These are phyloP conservation scores for Simplicillium aogashimaense DNA, from an alignment of 2,329 filamentous ascomycete genomes.

Conservation along the genomic window DNA sequence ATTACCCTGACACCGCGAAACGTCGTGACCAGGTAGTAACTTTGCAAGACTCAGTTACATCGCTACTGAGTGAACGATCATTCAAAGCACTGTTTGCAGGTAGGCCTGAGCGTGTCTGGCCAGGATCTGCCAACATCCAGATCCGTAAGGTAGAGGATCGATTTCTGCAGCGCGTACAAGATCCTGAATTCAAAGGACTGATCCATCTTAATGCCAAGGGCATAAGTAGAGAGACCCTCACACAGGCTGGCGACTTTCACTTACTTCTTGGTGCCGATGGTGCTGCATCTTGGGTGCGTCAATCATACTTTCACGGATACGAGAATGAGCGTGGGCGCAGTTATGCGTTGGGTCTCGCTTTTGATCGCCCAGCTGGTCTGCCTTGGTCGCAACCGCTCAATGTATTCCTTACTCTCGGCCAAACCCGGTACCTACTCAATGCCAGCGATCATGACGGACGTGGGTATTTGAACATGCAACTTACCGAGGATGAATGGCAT, in stretches of 20 bases:
- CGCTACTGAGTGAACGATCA: constrained; percentile 15
- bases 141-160: constrained; percentile 27
- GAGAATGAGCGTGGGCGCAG: constrained; percentile 22
- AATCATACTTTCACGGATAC: constrained; percentile 21
- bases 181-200: constrained; percentile 16
- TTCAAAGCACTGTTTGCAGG: constrained; percentile 20
- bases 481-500: constrained; percentile 24
- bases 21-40: constrained; percentile 25
- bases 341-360: constrained; percentile 23
- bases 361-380: constrained; percentile 19
- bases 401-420: constrained; percentile 24
- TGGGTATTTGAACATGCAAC: constrained; percentile 25
- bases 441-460: constrained; percentile 21
- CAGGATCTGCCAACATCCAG: constrained; percentile 24
- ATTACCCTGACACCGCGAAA: constrained; percentile 18
- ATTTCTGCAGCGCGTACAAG: constrained; percentile 22
- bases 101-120: constrained; percentile 23
- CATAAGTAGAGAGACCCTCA: constrained; percentile 17
- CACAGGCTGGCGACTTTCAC: constrained; percentile 23
- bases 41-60: constrained; percentile 22
- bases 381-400: constrained; percentile 24
- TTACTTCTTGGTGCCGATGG: constrained; percentile 24
- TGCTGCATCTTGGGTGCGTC: constrained; percentile 23
- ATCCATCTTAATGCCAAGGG: constrained; percentile 22
- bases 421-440: constrained; percentile 25